Percentiles rank a stretch among this genome's conserved stretches.
phyloP scores from a whole-genome alignment of 176 grass and related monocot species.

The Aegilops sharonensis region DNA sequence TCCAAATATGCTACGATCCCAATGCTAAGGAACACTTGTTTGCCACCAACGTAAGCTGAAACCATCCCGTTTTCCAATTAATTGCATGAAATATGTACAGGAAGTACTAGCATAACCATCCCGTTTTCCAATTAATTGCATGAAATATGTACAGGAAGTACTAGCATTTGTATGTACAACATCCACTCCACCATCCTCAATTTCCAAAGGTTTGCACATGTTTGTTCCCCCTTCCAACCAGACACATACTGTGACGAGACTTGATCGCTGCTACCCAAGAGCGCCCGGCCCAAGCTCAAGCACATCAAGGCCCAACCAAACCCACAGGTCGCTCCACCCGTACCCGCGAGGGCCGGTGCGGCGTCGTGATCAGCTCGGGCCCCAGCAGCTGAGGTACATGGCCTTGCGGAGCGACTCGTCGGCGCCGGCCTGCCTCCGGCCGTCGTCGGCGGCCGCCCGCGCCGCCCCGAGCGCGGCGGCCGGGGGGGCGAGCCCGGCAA shows the following conservation, averaged over 20 bases:
- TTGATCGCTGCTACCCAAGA: background rate
- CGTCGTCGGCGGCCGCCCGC: constrained; percentile 37
- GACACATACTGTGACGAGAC: background rate
- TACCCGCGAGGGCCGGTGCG: background rate
- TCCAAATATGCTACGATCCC: background rate
- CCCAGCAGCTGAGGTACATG: constrained; percentile 86
- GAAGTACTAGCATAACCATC: background rate
- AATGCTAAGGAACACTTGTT: background rate
- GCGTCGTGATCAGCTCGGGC: constrained; percentile 43
- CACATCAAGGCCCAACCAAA: background rate
- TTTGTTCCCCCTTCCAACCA: background rate
- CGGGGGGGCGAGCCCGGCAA: constrained; percentile 32
- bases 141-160: constrained; percentile 15
- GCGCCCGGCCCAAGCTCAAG: background rate
- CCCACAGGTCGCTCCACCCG: background rate
- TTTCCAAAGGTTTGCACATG: background rate
- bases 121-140: background rate
- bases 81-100: constrained; percentile 24
- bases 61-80: background rate
- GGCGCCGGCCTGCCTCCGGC: constrained; percentile 43
- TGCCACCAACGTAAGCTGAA: background rate
- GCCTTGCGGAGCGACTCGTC: constrained; percentile 70
- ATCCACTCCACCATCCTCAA: background rate
- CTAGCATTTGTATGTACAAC: background rate
- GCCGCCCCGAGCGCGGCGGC: constrained; percentile 30